Base-by-base conservation (phyloP, 495 filamentous ascomycete species). In the Cercophora sp. region DNA sequence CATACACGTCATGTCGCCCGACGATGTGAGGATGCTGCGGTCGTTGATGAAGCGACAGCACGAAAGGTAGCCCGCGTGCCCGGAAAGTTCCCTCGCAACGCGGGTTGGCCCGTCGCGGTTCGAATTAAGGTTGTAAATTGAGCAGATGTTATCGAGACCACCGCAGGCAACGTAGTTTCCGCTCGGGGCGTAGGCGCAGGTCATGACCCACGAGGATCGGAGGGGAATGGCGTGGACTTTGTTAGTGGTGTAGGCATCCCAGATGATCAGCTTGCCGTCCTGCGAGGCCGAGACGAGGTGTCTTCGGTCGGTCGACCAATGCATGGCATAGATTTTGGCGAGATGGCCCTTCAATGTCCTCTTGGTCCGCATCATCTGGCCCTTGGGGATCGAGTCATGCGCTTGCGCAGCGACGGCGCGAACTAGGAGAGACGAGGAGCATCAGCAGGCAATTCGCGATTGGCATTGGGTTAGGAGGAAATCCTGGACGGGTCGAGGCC, bases 41-140 rank as follows among this genome's bases (percentile, higher is more conserved):
- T 98, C 93, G 69, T 96, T 98, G 79, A 97, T 96, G 70, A 98
- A 98, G 37, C 93, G 87, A 62, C 93, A 98, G 87, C 93, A 98
- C 25, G 90, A 96, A 32, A 98, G 84, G 62, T 98, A 98, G 29
- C 93, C 93, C 18, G 92, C 94, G 69, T 98, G 93, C 26, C 93
- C 94, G 22, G 94, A 97, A 24, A 98, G 80, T 69, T 98, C 93
- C 48, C 93, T 86, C 59, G 93, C 93, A 55, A 97, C 94, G 44
- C 93, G 87, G 42, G 94, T 97, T 4, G 93, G 93, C 18, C 93
- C 93, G 63, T 98, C 93, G 53, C 93, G 84, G 56, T 91, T 90
- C 25, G 91, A 93, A 65, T 82, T 82, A 52, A 98, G 85, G 73
- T 98, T 98, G 79, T 98, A 98, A 64, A 98, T 96, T 55, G 93